A percentile compares a stretch with the other conserved stretches of the same genome.
Evolutionary conservation across 2,329 filamentous ascomycete genomes (phyloP).

Genomic region (Fonsecaea monophora): DNA sequence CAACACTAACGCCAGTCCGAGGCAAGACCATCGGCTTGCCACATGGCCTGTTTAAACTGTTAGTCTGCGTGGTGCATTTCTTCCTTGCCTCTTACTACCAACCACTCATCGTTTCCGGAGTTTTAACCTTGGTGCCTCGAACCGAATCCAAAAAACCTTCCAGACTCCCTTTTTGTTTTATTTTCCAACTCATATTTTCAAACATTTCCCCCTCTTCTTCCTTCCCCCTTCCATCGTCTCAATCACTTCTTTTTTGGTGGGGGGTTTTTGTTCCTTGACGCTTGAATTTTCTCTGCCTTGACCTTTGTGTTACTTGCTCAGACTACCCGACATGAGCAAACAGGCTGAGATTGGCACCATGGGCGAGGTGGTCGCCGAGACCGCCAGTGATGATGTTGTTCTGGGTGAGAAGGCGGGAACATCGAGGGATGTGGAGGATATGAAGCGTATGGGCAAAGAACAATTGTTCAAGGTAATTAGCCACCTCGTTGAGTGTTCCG

Average conservation of each 20-base stretch:
- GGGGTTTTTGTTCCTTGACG: background rate
- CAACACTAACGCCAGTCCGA: background rate
- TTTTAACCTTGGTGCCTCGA: background rate
- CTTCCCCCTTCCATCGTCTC: background rate
- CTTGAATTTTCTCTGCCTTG: background rate
- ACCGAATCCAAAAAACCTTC: background rate
- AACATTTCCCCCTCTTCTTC: background rate
- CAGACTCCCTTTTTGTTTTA: background rate
- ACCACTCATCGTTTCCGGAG: background rate
- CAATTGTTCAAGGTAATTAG: constrained; percentile 29
- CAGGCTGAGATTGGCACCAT: background rate
- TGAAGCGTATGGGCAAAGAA: constrained; percentile 33
- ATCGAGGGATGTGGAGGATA: constrained; percentile 25
- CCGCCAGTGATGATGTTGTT: constrained; percentile 13
- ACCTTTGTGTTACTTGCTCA: background rate
- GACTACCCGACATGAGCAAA: constrained; percentile 13
- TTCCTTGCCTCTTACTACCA: background rate
- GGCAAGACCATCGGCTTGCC: constrained; percentile 4
- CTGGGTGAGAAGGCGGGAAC: constrained; percentile 27
- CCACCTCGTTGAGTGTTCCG: constrained; percentile 5
- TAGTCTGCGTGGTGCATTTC: background rate
- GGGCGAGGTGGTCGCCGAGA: constrained; percentile 1
- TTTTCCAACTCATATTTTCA: background rate
- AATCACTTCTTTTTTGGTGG: background rate
- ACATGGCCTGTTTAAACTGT: constrained; percentile 2